Percentiles rank a stretch among this genome's conserved stretches.
phyloP scores from a whole-genome alignment of 2,329 filamentous ascomycete genomes.

The Talaromyces sp. region DNA sequence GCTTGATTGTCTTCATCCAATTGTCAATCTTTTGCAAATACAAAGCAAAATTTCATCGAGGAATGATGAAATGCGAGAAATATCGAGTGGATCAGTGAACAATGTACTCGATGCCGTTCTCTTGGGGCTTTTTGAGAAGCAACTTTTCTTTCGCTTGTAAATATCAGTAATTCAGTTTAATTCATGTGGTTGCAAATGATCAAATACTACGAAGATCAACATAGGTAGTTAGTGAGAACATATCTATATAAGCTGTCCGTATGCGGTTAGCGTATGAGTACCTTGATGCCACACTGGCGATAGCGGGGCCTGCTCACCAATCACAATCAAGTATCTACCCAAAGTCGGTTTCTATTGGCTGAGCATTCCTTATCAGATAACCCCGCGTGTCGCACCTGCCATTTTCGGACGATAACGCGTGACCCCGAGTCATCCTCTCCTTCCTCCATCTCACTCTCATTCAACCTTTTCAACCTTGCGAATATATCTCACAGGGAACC shows the following conservation, averaged over 20 bases:
- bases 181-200: not conserved
- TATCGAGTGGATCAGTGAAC: not conserved
- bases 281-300: not conserved
- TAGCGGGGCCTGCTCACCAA: not conserved
- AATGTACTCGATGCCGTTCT: not conserved
- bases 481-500: not conserved
- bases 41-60: not conserved
- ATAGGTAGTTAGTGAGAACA: too few relatives aligned
- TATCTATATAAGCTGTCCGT: not conserved
- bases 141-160: not conserved
- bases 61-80: not conserved
- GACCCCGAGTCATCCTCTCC: not conserved
- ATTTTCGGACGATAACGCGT: not conserved
- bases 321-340: not conserved
- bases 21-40: not conserved
- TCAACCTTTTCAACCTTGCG: not conserved
- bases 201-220: not conserved
- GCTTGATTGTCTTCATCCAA: not conserved
- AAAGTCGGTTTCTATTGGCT: not conserved
- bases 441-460: not conserved
- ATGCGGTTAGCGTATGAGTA: not conserved
- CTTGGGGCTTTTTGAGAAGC: not conserved
- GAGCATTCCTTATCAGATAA: not conserved
- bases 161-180: not conserved
- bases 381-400: not conserved